phyloP scores from a whole-genome alignment of 208 protist species.

The Borovskyia barvae region DNA sequence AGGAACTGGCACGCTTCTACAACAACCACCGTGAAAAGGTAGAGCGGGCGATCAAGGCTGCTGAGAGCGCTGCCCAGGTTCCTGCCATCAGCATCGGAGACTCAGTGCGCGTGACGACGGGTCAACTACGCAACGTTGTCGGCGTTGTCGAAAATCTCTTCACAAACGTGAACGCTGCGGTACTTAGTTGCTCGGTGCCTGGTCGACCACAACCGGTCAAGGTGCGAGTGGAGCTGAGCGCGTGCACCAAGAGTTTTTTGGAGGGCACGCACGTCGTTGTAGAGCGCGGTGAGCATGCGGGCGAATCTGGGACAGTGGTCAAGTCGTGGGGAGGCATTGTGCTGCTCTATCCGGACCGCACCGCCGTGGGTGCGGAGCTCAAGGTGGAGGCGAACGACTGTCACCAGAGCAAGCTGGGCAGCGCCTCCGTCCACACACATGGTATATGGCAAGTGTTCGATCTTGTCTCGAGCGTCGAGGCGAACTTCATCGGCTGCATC shows the following conservation, averaged over 20 bases:
- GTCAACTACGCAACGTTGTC: constrained; percentile 72
- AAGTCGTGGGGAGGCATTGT: constrained; percentile 70
- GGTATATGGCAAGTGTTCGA: constrained; percentile 80
- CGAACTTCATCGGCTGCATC: constrained; percentile 74
- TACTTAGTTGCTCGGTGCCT: constrained; percentile 62
- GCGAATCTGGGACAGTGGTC: constrained; percentile 88
- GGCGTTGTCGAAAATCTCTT: constrained; percentile 79
- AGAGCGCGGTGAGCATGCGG: constrained; percentile 68
- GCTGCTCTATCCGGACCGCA: constrained; percentile 73
- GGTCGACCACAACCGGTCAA: constrained; percentile 50
- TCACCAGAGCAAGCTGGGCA: constrained; percentile 78
- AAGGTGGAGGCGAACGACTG: constrained; percentile 82
- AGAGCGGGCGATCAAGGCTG: constrained; percentile 44
- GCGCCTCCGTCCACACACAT: constrained; percentile 60
- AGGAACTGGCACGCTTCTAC: constrained; percentile 88
- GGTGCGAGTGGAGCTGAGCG: constrained; percentile 76
- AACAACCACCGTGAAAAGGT: constrained; percentile 80
- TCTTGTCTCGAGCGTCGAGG: constrained; percentile 70
- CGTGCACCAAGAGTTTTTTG: constrained; percentile 79
- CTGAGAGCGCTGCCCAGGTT: constrained; percentile 23
- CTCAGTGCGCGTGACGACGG: constrained; percentile 70
- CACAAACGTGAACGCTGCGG: constrained; percentile 63
- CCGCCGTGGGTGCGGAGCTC: constrained; percentile 56
- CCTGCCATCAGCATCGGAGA: constrained; percentile 54
- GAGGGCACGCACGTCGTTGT: constrained; percentile 88